phyloP scores from a whole-genome alignment of 306 rosid genomes.

The Vachellia collinsii region DNA sequence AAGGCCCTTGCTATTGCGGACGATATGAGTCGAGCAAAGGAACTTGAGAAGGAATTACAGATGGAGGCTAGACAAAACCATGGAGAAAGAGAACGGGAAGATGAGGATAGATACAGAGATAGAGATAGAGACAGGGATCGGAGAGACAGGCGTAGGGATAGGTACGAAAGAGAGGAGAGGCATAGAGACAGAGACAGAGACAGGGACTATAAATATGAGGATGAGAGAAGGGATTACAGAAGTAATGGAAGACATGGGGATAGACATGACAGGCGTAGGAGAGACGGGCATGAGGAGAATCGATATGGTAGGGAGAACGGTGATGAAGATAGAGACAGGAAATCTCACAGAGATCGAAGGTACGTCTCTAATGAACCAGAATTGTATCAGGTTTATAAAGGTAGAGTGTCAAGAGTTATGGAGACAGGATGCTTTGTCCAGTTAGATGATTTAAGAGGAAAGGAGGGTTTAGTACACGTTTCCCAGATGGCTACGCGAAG shows the following conservation, averaged over 20 bases:
- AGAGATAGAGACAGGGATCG: not conserved
- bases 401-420: conserved; percentile 81
- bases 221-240: conserved; percentile 6
- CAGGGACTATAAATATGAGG: conserved; percentile 12
- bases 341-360: conserved; percentile 38
- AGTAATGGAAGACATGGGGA: conserved; percentile 29
- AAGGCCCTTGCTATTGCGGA: conserved; percentile 65
- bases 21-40: conserved; percentile 63
- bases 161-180: conserved; percentile 34
- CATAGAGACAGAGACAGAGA: conserved; percentile 38
- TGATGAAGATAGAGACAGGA: conserved; percentile 40
- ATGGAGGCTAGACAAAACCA: conserved; percentile 47
- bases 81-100: conserved; percentile 33
- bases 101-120: conserved; percentile 37
- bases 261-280: conserved; percentile 35
- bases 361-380: conserved; percentile 57
- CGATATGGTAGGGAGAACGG: conserved; percentile 43
- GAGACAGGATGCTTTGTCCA: conserved; percentile 91
- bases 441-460: conserved; percentile 70
- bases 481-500: conserved; percentile 82
- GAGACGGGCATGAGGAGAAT: conserved; percentile 44
- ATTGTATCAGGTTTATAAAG: conserved; percentile 72
- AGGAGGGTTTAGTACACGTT: conserved; percentile 87
- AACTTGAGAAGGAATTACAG: conserved; percentile 67
- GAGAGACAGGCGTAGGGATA: conserved; percentile 41